These are phyloP conservation scores for Coniochaeta pulveracea DNA, from an alignment of 2,329 filamentous ascomycete genomes.

Conservation along the genomic window DNA sequence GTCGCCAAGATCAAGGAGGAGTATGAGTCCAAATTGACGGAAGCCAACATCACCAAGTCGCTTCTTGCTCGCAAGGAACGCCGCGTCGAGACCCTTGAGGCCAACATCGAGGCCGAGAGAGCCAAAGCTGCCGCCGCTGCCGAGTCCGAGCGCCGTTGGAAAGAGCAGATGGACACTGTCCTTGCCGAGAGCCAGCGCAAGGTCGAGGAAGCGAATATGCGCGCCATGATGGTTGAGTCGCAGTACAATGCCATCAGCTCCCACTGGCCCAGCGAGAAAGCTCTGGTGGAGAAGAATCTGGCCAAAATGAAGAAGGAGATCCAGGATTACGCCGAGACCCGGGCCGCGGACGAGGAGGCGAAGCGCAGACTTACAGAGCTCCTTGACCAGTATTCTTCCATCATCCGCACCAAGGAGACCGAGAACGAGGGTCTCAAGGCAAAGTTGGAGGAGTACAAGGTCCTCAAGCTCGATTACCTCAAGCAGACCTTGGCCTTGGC, in stretches of 20 bases:
- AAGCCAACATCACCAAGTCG: constrained; percentile 60
- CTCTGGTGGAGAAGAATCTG: constrained; percentile 43
- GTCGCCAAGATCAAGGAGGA: constrained; percentile 58
- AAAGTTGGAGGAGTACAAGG: constrained; percentile 54
- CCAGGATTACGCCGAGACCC: constrained; percentile 39
- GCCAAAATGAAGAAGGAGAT: constrained; percentile 41
- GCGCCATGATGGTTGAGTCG: constrained; percentile 57
- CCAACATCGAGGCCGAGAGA: constrained; percentile 52
- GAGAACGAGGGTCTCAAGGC: constrained; percentile 51
- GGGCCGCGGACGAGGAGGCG: constrained; percentile 48
- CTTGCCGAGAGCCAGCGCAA: constrained; percentile 47
- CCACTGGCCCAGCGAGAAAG: constrained; percentile 57
- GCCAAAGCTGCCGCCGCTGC: constrained; percentile 48
- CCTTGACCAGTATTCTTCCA: constrained; percentile 61
- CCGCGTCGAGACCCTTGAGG: constrained; percentile 58
- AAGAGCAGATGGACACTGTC: constrained; percentile 50
- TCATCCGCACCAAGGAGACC: constrained; percentile 46
- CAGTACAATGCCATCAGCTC: constrained; percentile 56
- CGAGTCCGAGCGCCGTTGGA: constrained; percentile 49
- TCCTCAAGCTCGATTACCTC: constrained; percentile 50
- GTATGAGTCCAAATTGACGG: constrained; percentile 57
- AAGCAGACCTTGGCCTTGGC: constrained; percentile 47
- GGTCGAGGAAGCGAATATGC: constrained; percentile 53
- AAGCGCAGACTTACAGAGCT: constrained; percentile 55
- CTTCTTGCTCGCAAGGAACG: constrained; percentile 62